Evolutionary conservation across 2,329 filamentous ascomycete species (phyloP).

Genomic region (Penicillium sp.): DNA sequence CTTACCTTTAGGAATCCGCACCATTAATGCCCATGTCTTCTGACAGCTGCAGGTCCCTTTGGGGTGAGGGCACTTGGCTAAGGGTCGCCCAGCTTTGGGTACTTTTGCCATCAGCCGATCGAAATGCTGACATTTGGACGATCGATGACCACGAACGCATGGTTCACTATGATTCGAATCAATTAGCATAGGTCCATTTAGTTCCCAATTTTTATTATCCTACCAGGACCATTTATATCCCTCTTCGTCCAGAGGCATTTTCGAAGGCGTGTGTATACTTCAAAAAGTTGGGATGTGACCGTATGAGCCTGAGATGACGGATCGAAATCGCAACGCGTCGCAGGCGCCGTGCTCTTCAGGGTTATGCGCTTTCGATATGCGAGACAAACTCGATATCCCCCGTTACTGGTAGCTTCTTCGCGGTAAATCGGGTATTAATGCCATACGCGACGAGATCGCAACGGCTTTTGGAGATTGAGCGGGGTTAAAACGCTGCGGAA

Average conservation of each 20-base stretch:
- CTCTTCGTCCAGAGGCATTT: constrained; percentile 48
- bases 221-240: constrained; percentile 50
- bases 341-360: constrained; percentile 1
- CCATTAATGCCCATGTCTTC: constrained; percentile 46
- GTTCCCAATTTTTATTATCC: constrained; percentile 1
- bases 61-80: constrained; percentile 50
- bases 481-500: background rate
- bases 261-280: constrained; percentile 6
- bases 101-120: constrained; percentile 53
- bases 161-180: constrained; percentile 39
- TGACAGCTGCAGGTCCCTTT: constrained; percentile 45
- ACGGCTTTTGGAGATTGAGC: background rate
- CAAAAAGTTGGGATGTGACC: background rate
- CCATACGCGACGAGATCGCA: background rate
- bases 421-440: background rate
- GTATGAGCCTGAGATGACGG: constrained; percentile 14
- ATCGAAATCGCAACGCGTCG: constrained; percentile 3
- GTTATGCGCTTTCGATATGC: background rate
- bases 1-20: constrained; percentile 46
- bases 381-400: background rate
- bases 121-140: constrained; percentile 51
- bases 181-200: background rate
- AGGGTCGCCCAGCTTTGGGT: constrained; percentile 49
- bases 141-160: constrained; percentile 51
- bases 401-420: background rate